These are phyloP conservation scores for Dichotomopilus funicola DNA, from an alignment of 2,329 filamentous ascomycete species.

Conservation along the genomic window DNA sequence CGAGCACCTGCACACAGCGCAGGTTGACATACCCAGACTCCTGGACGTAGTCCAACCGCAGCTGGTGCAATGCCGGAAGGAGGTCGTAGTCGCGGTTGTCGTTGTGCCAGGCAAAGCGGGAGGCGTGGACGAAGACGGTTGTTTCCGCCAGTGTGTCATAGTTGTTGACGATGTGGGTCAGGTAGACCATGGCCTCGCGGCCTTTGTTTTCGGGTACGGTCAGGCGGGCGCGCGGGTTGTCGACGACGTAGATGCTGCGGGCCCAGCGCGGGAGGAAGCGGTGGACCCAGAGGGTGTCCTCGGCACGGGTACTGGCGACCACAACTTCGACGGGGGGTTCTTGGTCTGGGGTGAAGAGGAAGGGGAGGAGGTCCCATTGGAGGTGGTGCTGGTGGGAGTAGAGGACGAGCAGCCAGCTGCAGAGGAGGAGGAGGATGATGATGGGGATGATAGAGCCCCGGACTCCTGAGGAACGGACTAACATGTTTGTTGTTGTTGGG, in stretches of 20 bases:
- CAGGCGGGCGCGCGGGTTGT: conserved; percentile 40
- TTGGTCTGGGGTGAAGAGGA: neutral
- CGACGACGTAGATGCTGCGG: conserved; percentile 49
- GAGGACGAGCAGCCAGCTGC: conserved; percentile 9
- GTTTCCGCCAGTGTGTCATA: conserved; percentile 41
- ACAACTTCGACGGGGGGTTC: conserved; percentile 15
- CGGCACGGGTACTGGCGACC: conserved; percentile 16
- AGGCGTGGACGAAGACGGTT: conserved; percentile 43
- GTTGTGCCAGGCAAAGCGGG: conserved; percentile 48
- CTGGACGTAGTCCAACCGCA: conserved; percentile 45
- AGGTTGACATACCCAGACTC: conserved; percentile 53
- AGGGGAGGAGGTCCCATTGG: conserved; percentile 1
- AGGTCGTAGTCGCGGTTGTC: conserved; percentile 49
- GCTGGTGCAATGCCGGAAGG: conserved; percentile 42
- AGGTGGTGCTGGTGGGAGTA: conserved; percentile 1
- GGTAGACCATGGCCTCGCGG: conserved; percentile 47
- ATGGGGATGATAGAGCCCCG: conserved; percentile 6
- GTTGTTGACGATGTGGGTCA: conserved; percentile 45
- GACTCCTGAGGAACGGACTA: neutral
- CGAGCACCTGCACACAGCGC: conserved; percentile 52
- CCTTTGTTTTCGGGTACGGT: conserved; percentile 46
- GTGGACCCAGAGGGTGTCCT: conserved; percentile 34
- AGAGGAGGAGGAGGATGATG: neutral
- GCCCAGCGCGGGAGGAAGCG: conserved; percentile 40
- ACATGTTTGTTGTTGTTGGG: neutral